Conservation (phyloP, 2,329 filamentous ascomycete species). For the Aspergillus sp. region DNA sequence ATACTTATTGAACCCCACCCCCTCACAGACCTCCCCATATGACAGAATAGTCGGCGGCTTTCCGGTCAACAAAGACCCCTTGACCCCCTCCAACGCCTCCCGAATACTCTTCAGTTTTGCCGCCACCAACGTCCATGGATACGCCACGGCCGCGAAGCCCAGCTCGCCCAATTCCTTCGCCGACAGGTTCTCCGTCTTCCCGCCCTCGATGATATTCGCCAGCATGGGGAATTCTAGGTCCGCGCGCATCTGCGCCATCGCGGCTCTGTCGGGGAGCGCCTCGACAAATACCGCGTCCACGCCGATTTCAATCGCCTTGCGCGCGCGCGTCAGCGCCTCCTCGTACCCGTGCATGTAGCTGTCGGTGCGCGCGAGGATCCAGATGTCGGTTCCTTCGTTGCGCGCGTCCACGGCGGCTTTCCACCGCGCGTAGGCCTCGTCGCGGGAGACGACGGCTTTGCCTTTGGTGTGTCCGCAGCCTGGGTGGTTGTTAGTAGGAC, state of each 20-base stretch:
- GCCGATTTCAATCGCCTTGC: constrained; percentile 45
- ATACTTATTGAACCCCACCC: constrained; percentile 48
- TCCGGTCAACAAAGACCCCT: constrained; percentile 44
- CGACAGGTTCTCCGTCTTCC: constrained; percentile 43
- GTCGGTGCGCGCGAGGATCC: constrained; percentile 49
- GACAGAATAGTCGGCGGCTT: constrained; percentile 45
- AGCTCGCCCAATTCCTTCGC: constrained; percentile 40
- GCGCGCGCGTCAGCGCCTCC: constrained; percentile 44
- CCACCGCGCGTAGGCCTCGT: constrained; percentile 48
- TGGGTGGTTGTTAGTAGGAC: constrained; percentile 15
- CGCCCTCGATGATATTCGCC: constrained; percentile 48
- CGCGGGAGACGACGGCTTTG: constrained; percentile 47
- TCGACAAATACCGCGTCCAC: constrained; percentile 49
- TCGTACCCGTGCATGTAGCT: constrained; percentile 41
- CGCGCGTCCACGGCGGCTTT: constrained; percentile 49
- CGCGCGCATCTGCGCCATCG: constrained; percentile 41
- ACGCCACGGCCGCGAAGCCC: constrained; percentile 44
- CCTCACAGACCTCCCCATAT: constrained; percentile 47
- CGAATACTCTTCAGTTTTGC: constrained; percentile 44
- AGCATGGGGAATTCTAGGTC: constrained; percentile 42
- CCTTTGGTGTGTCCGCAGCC: constrained; percentile 50
- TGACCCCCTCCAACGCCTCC: constrained; percentile 35
- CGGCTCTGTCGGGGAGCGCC: constrained; percentile 44
- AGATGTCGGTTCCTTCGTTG: constrained; percentile 48
- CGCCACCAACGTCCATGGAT: constrained; percentile 48